phyloP scores from a whole-genome alignment of 768 basidiomycete species.

The Phaffia tasmanica region DNA sequence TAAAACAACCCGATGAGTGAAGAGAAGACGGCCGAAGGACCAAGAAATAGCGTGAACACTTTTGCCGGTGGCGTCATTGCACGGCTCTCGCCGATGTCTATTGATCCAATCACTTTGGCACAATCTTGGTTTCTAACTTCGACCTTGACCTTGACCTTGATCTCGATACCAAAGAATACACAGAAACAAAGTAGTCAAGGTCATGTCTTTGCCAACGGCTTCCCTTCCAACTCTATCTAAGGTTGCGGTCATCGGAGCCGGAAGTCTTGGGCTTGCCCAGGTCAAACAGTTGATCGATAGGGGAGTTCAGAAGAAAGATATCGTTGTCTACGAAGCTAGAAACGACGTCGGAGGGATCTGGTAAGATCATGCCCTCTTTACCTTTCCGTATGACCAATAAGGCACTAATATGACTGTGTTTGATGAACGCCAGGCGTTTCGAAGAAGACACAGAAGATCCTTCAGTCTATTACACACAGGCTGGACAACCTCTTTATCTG shows the following conservation, averaged over 20 bases:
- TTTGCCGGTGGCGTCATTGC: no score
- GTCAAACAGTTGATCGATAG: conserved; percentile 11
- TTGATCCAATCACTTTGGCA: no score
- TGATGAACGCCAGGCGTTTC: background rate
- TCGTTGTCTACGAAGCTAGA: conserved; percentile 17
- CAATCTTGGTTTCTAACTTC: no score
- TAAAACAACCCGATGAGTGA: no score
- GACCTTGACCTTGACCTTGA: no score
- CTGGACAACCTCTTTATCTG: conserved; percentile 9
- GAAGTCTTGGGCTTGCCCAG: conserved; percentile 12
- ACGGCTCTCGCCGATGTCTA: no score
- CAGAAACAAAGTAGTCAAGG: no score
- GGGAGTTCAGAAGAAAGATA: conserved; percentile 4
- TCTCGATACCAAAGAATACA: no score
- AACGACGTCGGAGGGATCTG: conserved; percentile 20
- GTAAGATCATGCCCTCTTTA: background rate
- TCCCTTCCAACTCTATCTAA: conserved; percentile 15
- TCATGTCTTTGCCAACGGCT: no score
- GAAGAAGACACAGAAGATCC: background rate
- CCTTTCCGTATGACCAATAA: background rate
- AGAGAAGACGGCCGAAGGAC: no score
- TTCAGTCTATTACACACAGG: conserved; percentile 2
- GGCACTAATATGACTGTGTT: background rate
- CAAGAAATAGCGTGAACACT: no score
- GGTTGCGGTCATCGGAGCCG: conserved; percentile 14